These are phyloP conservation scores for Vitis hybrid DNA, from an alignment of 177 flowering plant species.

Conservation along the genomic window DNA sequence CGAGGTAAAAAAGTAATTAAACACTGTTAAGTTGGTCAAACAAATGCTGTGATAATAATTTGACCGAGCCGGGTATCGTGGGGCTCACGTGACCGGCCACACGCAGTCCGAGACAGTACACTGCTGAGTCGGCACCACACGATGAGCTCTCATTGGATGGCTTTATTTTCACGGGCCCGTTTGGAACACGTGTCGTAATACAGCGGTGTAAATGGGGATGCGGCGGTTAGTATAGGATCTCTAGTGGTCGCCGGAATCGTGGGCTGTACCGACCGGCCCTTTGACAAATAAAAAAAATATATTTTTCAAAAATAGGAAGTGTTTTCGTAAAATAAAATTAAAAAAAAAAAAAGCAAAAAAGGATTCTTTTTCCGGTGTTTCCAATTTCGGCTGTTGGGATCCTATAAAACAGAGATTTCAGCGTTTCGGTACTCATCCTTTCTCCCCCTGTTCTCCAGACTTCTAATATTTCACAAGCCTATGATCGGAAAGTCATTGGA, in stretches of 20 bases:
- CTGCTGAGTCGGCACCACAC: constrained; percentile 26
- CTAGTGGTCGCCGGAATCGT: constrained; percentile 16
- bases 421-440: constrained; percentile 18
- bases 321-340: not conserved
- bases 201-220: constrained; percentile 9
- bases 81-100: constrained; percentile 51
- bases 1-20: not conserved
- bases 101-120: constrained; percentile 22
- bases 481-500: too few species aligned
- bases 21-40: constrained; percentile 19
- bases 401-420: constrained; percentile 44
- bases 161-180: constrained; percentile 14
- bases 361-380: not conserved
- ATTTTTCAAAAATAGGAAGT: not conserved
- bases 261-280: constrained; percentile 5
- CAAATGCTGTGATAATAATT: constrained; percentile 23
- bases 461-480: not conserved
- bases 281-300: not conserved
- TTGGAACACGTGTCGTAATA: constrained; percentile 18
- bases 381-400: constrained; percentile 38
- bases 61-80: constrained; percentile 48
- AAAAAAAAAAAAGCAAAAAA: not conserved
- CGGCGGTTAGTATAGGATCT: constrained; percentile 21
- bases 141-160: constrained; percentile 12
- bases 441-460: not conserved